phyloP scores from a whole-genome alignment of 305 asterid species.

The Fraxinus sp. region DNA sequence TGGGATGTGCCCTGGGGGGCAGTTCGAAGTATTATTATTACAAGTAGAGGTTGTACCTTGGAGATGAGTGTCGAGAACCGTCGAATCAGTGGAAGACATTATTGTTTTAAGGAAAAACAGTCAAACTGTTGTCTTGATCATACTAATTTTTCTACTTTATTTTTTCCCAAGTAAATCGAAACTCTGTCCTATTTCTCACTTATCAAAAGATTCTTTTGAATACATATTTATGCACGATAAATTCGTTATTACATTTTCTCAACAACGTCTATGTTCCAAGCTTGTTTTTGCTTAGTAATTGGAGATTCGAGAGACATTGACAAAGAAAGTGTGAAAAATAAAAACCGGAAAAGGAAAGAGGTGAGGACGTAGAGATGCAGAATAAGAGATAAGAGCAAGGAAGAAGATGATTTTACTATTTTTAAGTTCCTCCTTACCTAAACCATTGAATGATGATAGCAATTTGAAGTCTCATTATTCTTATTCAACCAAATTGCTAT shows the following conservation, averaged over 20 bases:
- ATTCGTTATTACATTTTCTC: not conserved
- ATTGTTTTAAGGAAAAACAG: not conserved
- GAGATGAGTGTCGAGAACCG: not conserved
- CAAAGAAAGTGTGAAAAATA: not conserved
- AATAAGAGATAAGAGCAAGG: not conserved
- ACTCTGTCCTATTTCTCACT: not conserved
- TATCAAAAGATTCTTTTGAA: not conserved
- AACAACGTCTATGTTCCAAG: not conserved
- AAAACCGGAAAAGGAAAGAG: not conserved
- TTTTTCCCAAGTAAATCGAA: not conserved
- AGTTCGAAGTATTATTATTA: too few species aligned
- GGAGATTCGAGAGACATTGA: not conserved
- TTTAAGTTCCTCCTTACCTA: not conserved
- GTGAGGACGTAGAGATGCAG: not conserved
- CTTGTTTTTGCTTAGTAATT: not conserved
- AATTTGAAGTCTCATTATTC: not conserved
- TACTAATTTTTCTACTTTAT: not conserved
- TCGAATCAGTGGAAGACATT: not conserved
- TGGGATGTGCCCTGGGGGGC: too few species aligned
- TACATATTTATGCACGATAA: not conserved
- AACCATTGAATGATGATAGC: not conserved
- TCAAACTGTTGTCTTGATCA: not conserved
- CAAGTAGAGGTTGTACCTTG: not conserved
- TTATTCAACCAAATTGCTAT: not conserved
- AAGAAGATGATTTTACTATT: not conserved